Base-by-base conservation (phyloP, 139 green algal species). In the Chlorella sp. region DNA sequence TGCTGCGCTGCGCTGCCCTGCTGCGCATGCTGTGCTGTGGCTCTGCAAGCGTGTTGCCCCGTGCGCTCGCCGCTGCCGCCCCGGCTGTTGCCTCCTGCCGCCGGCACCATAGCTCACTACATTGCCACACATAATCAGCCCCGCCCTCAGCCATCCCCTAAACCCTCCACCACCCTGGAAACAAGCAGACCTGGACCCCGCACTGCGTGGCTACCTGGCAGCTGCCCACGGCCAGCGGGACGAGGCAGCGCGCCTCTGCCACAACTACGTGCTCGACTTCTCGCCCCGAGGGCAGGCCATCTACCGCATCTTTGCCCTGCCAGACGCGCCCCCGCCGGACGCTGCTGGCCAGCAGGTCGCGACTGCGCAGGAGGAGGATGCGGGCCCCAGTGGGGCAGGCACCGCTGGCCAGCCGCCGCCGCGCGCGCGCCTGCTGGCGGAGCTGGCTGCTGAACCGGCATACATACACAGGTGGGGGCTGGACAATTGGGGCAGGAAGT, bases 401-500 rank as follows among this genome's bases (percentile, higher is more conserved):
- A n/a, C n/a, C n/a, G n/a, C n/a, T n/a, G n/a, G n/a, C n/a, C n/a
- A n/a, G n/a, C n/a, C n/a, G n/a, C n/a, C n/a, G n/a, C n/a, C n/a
- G n/a, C n/a, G n/a, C n/a, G n/a, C n/a, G n/a, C n/a, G n/a, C 60
- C 26, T 83, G 73, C 73, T 87, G 62, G 73, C 74, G n/a, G 72
- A 32, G 13, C 11, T 87, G 30, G 62, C 44, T 6, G 83, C 78
- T 11, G 36, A 69, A 16, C 60, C 83, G 1, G 78, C 74, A 44
- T 87, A 87, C 26, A 38, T 84, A 9, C 83, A 87, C 83, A 79
- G 62, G n/a, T n/a, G n/a, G n/a, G n/a, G n/a, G n/a, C n/a, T n/a
- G n/a, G n/a, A n/a, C n/a, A n/a, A n/a, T n/a, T n/a, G n/a, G n/a
- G n/a, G n/a, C n/a, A n/a, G n/a, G n/a, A n/a, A n/a, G n/a, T n/a